Evolutionary conservation across 1,284 basidiomycete genomes (phyloP).

Genomic region (Ceratobasidium sp.): DNA sequence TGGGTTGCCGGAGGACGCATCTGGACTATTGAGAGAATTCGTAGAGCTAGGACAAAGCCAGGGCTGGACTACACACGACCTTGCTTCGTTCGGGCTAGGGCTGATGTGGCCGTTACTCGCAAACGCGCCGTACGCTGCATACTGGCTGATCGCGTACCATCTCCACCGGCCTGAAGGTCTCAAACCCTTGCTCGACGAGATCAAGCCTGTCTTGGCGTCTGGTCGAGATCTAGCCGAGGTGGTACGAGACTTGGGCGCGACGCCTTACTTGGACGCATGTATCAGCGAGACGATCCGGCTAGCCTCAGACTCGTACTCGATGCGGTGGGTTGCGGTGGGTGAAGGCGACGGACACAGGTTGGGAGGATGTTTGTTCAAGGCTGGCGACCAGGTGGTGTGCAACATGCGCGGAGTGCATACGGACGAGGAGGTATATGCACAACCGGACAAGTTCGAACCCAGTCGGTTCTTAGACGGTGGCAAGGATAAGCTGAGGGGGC

Average conservation of each 20-base stretch:
- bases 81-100: conserved; percentile 46
- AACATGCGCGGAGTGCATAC: conserved; percentile 49
- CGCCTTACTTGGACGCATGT: conserved; percentile 37
- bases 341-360: conserved; percentile 42
- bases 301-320: conserved; percentile 42
- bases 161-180: conserved; percentile 50
- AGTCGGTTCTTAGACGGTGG: conserved; percentile 39
- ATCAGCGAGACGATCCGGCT: conserved; percentile 44
- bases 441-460: conserved; percentile 40
- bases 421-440: conserved; percentile 41
- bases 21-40: conserved; percentile 46
- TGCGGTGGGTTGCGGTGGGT: conserved; percentile 38
- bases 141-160: conserved; percentile 51
- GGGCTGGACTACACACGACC: conserved; percentile 48
- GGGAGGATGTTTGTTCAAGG: conserved; percentile 43
- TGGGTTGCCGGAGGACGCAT: conserved; percentile 43
- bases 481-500: conserved; percentile 17
- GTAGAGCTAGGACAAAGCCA: conserved; percentile 46
- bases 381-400: conserved; percentile 50
- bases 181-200: conserved; percentile 50
- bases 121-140: conserved; percentile 51
- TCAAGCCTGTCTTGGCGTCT: conserved; percentile 45
- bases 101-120: conserved; percentile 52
- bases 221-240: conserved; percentile 25
- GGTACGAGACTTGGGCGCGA: conserved; percentile 21